Evolutionary conservation across 2,329 filamentous ascomycete genomes (phyloP).

Genomic region (Zarea fungicola): DNA sequence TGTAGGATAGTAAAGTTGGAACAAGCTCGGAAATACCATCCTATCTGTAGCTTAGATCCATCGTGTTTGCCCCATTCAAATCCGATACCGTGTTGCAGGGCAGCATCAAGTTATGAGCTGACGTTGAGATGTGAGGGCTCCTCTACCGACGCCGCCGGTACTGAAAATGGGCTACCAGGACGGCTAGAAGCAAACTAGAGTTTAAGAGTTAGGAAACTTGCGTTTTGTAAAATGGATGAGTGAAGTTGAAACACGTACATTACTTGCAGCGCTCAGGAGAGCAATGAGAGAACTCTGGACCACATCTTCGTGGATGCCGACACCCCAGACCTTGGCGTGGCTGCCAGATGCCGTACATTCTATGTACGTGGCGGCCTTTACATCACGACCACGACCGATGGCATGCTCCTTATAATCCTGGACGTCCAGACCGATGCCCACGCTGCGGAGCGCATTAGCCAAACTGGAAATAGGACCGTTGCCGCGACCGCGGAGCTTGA

Average conservation of each 20-base stretch:
- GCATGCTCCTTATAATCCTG: slow-evolving; percentile 95
- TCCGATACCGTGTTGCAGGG: too few species aligned
- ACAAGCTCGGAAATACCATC: too few species aligned
- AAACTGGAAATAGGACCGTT: slow-evolving; percentile 89
- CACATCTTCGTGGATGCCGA: slow-evolving; percentile 88
- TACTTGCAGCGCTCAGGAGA: slow-evolving; percentile 77
- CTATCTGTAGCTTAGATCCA: too few species aligned
- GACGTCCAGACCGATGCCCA: slow-evolving; percentile 86
- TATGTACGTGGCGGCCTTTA: slow-evolving; percentile 94
- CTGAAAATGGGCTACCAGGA: too few species aligned
- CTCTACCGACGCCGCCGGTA: too few species aligned
- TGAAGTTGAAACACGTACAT: slow-evolving; percentile 64
- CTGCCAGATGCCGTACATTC: slow-evolving; percentile 70
- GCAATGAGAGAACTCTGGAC: slow-evolving; percentile 86
- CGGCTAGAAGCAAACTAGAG: too few species aligned
- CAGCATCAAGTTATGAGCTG: too few species aligned
- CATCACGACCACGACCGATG: slow-evolving; percentile 72
- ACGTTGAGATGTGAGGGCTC: too few species aligned
- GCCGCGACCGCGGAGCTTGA: slow-evolving; percentile 71
- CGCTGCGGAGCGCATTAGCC: slow-evolving; percentile 69
- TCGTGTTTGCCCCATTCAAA: too few species aligned
- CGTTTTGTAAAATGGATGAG: too few species aligned
- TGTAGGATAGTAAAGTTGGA: too few species aligned
- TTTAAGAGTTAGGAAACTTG: too few species aligned
- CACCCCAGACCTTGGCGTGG: slow-evolving; percentile 76